Evolutionary conservation across 306 rosid species (phyloP), one percentile per base, ranked within the genome.

Genomic region (Clitoria ternatea): DNA sequence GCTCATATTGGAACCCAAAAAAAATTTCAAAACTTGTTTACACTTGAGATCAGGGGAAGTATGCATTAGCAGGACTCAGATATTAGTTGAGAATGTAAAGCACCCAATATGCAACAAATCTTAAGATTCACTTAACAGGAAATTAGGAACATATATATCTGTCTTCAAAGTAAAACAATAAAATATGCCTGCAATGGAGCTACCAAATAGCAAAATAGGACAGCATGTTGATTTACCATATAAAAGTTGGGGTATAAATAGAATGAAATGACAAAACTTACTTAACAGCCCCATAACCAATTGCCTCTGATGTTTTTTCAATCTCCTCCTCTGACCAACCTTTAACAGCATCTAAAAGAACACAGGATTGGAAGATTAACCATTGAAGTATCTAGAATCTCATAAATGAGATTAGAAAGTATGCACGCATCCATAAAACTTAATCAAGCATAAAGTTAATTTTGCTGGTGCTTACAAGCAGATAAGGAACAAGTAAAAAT

Each of bases 201-300:
- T n/a, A n/a, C n/a, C n/a, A n/a, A n/a, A 29, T 4, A 29, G 13
- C 2, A 54, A 54, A 15, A 14, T 5, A 10, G 64, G 52, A 45
- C 20, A 63, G 30, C n/a, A 45, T 45, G 66, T 55, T 11, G 55
- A 35, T 61, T n/a, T 45, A 20, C 45, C 57, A 15, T 47, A 1
- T 6, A 64, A 1, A 26, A 17, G 18, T 10, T n/a, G 12, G 52
- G 35, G 8, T 1, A n/a, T n/a, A 5, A 12, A 3, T 17, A 4
- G 13, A n/a, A 6, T 19, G 30, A 56, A 80, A 42, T 61, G 8
- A 36, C 77, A 48, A 7, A 66, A 61, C 97, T 80, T 82, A 91
- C 97, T 91, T 91, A 37, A 91, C 96, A 70, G 96, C 96, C 32
- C 94, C 88, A 30, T 90, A 90, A 78, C 98, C 97, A 66, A 88